phyloP scores from a whole-genome alignment of 1,139 yeast species.

The Geotrichum citri-aurantii region DNA sequence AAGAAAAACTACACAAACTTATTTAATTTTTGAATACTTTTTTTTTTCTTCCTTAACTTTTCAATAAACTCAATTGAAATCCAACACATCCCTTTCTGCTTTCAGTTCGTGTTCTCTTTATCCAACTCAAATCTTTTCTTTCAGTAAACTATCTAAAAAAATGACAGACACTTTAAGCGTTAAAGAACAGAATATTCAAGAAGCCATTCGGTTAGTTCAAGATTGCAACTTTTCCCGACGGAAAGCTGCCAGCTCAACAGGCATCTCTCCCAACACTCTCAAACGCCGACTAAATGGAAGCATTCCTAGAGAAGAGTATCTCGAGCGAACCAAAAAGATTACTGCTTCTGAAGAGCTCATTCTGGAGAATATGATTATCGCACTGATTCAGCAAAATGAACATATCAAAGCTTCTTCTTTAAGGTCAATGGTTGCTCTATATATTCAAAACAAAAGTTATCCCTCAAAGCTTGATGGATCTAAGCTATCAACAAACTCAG shows the following conservation, averaged over 20 bases:
- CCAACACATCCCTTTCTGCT: too few relatives aligned
- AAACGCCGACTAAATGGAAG: conserved; percentile 20
- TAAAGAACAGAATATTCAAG: conserved; percentile 18
- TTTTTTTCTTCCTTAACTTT: too few relatives aligned
- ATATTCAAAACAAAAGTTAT: conserved; percentile 16
- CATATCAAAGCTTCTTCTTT: conserved; percentile 18
- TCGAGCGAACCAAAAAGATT: conserved; percentile 19
- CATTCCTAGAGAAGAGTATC: conserved; percentile 19
- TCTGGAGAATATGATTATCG: conserved; percentile 17
- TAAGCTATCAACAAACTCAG: not conserved
- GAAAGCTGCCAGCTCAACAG: conserved; percentile 19
- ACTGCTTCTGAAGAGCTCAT: conserved; percentile 18
- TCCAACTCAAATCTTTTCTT: too few relatives aligned
- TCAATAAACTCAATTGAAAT: too few relatives aligned
- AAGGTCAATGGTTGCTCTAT: conserved; percentile 17
- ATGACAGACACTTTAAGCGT: not conserved
- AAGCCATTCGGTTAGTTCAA: conserved; percentile 19
- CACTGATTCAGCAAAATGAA: conserved; percentile 19
- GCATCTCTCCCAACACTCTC: conserved; percentile 19
- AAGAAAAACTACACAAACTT: too few relatives aligned
- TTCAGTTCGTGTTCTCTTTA: too few relatives aligned
- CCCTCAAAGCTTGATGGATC: conserved; percentile 8
- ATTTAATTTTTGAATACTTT: too few relatives aligned
- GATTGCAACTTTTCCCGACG: conserved; percentile 18
- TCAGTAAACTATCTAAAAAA: not conserved